These are phyloP conservation scores for Calonectria pauciramosa DNA, from an alignment of 2,329 filamentous ascomycete species.

Conservation along the genomic window DNA sequence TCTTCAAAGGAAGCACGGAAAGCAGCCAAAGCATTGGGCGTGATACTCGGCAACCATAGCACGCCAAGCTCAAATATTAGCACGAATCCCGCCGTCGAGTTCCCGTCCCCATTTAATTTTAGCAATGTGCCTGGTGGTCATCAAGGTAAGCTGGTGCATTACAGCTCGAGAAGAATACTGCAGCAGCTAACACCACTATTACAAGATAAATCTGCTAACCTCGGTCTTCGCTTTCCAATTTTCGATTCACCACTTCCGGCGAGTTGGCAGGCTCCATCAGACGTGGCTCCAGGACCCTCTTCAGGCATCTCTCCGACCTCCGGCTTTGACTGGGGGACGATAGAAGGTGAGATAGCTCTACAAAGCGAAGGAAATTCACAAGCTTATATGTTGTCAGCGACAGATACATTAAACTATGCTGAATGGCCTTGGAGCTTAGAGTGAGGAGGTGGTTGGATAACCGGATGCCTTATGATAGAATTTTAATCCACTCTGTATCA, in stretches of 20 bases:
- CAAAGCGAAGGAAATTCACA: too few species aligned
- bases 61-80: not conserved
- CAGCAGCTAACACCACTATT: not conserved
- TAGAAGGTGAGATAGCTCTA: not conserved
- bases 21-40: conserved; percentile 9
- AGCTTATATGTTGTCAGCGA: not conserved
- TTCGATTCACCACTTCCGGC: not conserved
- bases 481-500: too few species aligned
- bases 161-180: not conserved
- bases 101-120: not conserved
- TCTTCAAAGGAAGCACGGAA: conserved; percentile 14
- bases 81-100: not conserved
- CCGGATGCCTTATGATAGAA: not conserved
- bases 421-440: conserved; percentile 10
- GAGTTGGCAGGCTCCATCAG: not conserved
- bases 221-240: conserved; percentile 6
- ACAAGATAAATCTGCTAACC: not conserved
- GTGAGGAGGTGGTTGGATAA: not conserved
- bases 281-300: too few species aligned
- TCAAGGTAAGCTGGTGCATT: not conserved
- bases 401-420: not conserved
- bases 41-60: not conserved
- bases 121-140: too few species aligned
- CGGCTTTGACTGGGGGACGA: not conserved
- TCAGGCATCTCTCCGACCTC: not conserved